Evolutionary conservation across 371 early-diverging fungal species (phyloP).

Genomic region (Mortierella sp.): DNA sequence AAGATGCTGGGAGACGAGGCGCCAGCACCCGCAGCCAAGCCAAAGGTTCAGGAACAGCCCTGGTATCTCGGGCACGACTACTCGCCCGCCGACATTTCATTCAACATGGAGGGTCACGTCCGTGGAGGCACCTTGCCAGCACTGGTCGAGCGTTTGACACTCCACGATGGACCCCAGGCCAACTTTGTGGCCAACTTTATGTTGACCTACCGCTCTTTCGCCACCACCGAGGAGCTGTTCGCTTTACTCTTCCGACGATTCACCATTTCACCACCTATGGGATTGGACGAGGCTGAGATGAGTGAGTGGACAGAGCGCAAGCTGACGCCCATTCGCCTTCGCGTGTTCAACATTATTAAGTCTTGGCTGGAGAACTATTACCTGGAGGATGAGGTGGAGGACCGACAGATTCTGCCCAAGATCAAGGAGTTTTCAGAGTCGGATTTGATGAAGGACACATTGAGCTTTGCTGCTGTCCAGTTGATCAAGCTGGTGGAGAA

Average conservation of each 20-base stretch:
- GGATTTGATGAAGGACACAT: slow-evolving; percentile 78
- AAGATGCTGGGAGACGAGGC: slow-evolving; percentile 58
- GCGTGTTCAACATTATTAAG: slow-evolving; percentile 92
- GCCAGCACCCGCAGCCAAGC: slow-evolving; percentile 43
- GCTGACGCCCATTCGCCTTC: slow-evolving; percentile 85
- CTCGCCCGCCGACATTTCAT: slow-evolving; percentile 78
- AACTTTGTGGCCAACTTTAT: slow-evolving; percentile 87
- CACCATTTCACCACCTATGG: slow-evolving; percentile 77
- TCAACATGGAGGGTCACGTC: slow-evolving; percentile 85
- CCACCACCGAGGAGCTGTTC: slow-evolving; percentile 83
- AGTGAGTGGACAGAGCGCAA: slow-evolving; percentile 89
- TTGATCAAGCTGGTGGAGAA: slow-evolving; percentile 79
- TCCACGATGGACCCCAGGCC: slow-evolving; percentile 85
- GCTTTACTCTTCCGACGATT: slow-evolving; percentile 79
- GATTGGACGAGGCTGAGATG: slow-evolving; percentile 76
- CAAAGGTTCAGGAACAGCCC: slow-evolving; percentile 49
- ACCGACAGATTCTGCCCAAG: slow-evolving; percentile 70
- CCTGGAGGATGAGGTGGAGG: slow-evolving; percentile 81
- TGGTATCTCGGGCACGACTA: slow-evolving; percentile 89
- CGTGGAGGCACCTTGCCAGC: slow-evolving; percentile 90
- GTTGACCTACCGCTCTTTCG: slow-evolving; percentile 91
- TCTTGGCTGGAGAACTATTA: slow-evolving; percentile 93
- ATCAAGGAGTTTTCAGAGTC: slow-evolving; percentile 76
- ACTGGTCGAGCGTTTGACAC: slow-evolving; percentile 89
- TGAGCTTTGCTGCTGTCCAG: slow-evolving; percentile 78